Percentiles rank a stretch among this genome's conserved stretches.
These are phyloP conservation scores for Stemphylium vesicarium DNA, from an alignment of 2,329 filamentous ascomycete genomes.

Conservation along the genomic window DNA sequence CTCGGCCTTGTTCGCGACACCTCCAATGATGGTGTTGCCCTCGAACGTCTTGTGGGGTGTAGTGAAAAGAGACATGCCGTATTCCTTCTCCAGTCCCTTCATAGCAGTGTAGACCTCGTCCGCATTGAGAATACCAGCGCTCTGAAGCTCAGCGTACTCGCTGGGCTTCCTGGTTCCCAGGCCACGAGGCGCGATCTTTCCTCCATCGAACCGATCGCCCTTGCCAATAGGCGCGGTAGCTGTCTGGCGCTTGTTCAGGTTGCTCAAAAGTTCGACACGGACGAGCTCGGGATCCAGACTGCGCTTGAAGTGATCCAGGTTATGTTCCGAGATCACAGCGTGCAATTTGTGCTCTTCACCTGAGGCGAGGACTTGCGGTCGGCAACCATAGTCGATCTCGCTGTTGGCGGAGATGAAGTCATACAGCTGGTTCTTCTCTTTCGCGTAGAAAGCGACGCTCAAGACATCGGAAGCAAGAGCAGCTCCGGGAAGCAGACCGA, in stretches of 20 bases:
- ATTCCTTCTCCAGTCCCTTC: conserved; percentile 51
- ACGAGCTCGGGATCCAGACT: conserved; percentile 31
- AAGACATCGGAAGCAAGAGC: conserved; percentile 37
- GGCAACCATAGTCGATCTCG: conserved; percentile 45
- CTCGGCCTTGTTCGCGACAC: conserved; percentile 55
- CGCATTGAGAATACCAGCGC: conserved; percentile 54
- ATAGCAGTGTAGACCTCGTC: conserved; percentile 55
- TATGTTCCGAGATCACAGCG: conserved; percentile 35
- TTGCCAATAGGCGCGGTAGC: conserved; percentile 42
- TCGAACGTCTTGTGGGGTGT: conserved; percentile 55
- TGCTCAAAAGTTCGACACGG: conserved; percentile 31
- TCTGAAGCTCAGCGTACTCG: conserved; percentile 35
- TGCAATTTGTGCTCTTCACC: conserved; percentile 41
- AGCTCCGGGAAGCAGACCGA: conserved; percentile 32
- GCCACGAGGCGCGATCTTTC: conserved; percentile 51
- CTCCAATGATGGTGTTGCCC: conserved; percentile 44
- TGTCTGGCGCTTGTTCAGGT: conserved; percentile 36
- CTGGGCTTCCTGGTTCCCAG: conserved; percentile 48
- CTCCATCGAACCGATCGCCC: conserved; percentile 53
- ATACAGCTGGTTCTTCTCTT: conserved; percentile 39
- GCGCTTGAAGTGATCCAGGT: conserved; percentile 30
- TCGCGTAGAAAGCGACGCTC: conserved; percentile 37
- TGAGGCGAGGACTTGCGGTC: conserved; percentile 36
- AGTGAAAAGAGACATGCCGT: conserved; percentile 53
- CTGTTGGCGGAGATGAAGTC: conserved; percentile 39